These are phyloP conservation scores for Taxillus chinensis DNA, from an alignment of 164 flowering plant genomes.

Conservation along the genomic window DNA sequence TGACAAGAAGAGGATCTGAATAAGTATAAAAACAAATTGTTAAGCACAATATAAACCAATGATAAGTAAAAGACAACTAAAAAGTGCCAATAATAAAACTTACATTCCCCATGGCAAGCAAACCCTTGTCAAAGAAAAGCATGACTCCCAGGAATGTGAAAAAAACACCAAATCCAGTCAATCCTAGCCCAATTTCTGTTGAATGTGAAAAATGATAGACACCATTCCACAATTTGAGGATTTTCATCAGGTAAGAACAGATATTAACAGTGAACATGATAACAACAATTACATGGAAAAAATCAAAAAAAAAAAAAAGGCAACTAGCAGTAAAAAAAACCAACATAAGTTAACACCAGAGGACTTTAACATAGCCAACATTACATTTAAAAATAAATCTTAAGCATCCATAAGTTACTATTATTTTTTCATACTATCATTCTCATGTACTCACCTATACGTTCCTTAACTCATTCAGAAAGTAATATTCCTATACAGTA, in stretches of 20 bases:
- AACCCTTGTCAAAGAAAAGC: conserved; percentile 85
- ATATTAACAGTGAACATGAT: too few species aligned
- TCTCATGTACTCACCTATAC: too few species aligned
- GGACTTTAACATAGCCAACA: too few species aligned
- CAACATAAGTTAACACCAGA: too few species aligned
- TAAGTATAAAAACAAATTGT: conserved; percentile 9
- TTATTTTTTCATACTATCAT: too few species aligned
- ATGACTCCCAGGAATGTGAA: conserved; percentile 82
- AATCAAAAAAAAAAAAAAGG: neutral
- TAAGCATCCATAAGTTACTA: too few species aligned
- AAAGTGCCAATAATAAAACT: conserved; percentile 13
- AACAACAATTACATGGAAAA: neutral
- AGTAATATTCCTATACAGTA: too few species aligned
- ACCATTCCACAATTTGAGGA: neutral
- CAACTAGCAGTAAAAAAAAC: neutral
- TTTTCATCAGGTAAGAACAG: too few species aligned
- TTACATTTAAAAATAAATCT: too few species aligned
- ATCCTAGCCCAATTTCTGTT: conserved; percentile 92
- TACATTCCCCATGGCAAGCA: conserved; percentile 98
- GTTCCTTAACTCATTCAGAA: too few species aligned
- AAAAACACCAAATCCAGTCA: conserved; percentile 87
- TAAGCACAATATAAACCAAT: conserved; percentile 11
- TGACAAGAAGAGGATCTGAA: conserved; percentile 88
- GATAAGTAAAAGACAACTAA: conserved; percentile 2
- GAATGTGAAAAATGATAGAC: conserved; percentile 4